These are phyloP conservation scores for Podila horticola DNA, from an alignment of 192 early-diverging fungal genomes.

Conservation along the genomic window DNA sequence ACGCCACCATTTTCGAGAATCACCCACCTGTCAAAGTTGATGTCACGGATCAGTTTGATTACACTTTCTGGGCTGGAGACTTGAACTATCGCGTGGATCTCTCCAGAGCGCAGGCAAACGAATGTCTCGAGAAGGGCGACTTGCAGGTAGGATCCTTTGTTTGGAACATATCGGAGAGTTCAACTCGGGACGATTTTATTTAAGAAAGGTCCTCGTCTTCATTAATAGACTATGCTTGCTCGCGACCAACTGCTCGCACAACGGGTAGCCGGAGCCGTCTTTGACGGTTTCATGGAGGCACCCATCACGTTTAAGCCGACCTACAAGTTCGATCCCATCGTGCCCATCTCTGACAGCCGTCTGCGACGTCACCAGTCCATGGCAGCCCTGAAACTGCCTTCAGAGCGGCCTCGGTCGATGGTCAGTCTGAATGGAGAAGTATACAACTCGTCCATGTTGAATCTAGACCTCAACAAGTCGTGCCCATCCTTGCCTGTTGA, in stretches of 20 bases:
- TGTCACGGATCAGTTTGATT: slow-evolving; percentile 63
- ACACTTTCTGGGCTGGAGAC: slow-evolving; percentile 80
- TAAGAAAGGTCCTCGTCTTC: background rate
- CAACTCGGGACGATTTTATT: background rate
- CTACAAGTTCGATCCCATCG: slow-evolving; percentile 78
- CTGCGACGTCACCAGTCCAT: background rate
- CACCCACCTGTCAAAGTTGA: slow-evolving; percentile 6
- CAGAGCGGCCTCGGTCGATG: slow-evolving; percentile 30
- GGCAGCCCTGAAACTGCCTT: slow-evolving; percentile 6
- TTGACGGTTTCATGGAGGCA: slow-evolving; percentile 70
- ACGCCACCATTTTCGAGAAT: background rate
- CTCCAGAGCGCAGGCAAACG: slow-evolving; percentile 58
- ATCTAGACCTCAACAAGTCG: slow-evolving; percentile 15
- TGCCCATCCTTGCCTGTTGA: slow-evolving; percentile 17
- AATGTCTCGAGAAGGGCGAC: slow-evolving; percentile 58
- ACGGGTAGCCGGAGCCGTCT: slow-evolving; percentile 18
- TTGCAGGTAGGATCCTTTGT: slow-evolving; percentile 51
- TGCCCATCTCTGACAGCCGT: slow-evolving; percentile 12
- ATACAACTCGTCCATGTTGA: background rate
- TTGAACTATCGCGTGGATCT: slow-evolving; percentile 80
- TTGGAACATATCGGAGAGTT: background rate
- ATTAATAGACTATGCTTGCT: slow-evolving; percentile 54
- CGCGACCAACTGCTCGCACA: slow-evolving; percentile 57
- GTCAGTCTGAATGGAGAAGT: background rate
- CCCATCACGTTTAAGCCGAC: slow-evolving; percentile 78